Base-by-base conservation (phyloP, 208 protist species). In the Acanthamoeba lenticulata region DNA sequence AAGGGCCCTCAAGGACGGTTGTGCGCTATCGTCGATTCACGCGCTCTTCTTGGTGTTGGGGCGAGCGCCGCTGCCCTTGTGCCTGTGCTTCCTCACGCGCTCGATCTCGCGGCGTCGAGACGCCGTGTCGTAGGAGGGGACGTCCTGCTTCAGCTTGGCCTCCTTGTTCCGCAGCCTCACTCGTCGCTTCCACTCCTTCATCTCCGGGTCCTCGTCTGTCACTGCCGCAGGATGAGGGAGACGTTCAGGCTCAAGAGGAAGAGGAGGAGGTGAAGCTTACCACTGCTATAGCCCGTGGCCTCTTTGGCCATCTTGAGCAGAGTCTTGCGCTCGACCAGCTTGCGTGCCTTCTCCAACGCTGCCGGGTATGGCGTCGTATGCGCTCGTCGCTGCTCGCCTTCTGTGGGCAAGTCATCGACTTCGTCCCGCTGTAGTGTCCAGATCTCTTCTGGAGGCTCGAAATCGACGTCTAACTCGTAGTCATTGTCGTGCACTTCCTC, bases 241-340 rank as follows among this genome's bases (percentile, higher is more conserved):
- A n/a, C n/a, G n/a, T 19, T 1, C 2, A 17, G n/a, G 4, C n/a
- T 4, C 17, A 60, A 60, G 3, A 21, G 9, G 52, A 3, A 2
- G 52, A n/a, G 19, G 5, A 21, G 52, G 52, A 6, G 57, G 32
- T n/a, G 2, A 13, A n/a, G 27, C 27, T 19, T 65, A 65, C 57
- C 7, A n/a, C 27, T n/a, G 57, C 57, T 65, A n/a, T 34, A 13
- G 57, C 57, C 57, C 57, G 67, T 11, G 2, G 34, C 67, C 38
- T 77, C 67, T 34, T 44, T 38, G 67, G 67, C 67, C 67, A 44
- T 77, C 67, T 77, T 77, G 67, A 77, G 29, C 15, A 77, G 67
- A 19, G 32, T n/a, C 67, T 77, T 77, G 67, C 67, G 67, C 21
- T 77, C 67, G 17, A 44, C 67, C 19, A 77, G 67, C 38, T 77